A percentile compares a stretch with the other conserved stretches of the same genome.
Conservation (phyloP, 768 basidiomycete genomes). For the Xerocomellus dryophilus region DNA sequence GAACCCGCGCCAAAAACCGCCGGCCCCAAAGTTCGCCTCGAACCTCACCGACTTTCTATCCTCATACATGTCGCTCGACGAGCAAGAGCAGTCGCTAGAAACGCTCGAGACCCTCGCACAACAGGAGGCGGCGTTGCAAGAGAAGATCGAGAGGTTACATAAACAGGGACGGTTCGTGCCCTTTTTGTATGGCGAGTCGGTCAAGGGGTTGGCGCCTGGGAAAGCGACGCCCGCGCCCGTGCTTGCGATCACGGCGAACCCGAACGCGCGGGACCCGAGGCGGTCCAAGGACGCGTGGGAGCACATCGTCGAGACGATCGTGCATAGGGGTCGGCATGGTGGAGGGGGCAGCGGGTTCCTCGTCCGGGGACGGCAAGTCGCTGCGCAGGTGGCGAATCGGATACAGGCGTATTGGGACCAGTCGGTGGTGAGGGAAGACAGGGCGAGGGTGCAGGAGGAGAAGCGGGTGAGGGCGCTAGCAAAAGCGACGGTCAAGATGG, state of each 20-base stretch:
- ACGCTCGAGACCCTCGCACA: conserved; percentile 37
- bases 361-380: conserved; percentile 41
- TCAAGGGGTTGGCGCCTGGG: conserved; percentile 1
- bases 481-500: conserved; percentile 66
- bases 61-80: conserved; percentile 59
- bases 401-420: conserved; percentile 76
- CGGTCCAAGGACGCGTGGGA: conserved; percentile 54
- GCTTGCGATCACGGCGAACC: conserved; percentile 10
- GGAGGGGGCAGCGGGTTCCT: conserved; percentile 10
- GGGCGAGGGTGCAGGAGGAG: conserved; percentile 58
- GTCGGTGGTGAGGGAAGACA: conserved; percentile 59
- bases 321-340: conserved; percentile 22
- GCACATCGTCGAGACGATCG: conserved; percentile 48
- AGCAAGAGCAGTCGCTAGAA: conserved; percentile 44
- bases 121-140: conserved; percentile 43
- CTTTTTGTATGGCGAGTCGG: conserved; percentile 34
- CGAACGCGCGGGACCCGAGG: conserved; percentile 22
- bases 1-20: conserved; percentile 66
- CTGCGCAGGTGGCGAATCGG: conserved; percentile 56
- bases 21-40: conserved; percentile 45
- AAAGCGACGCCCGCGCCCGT: conserved; percentile 7
- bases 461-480: conserved; percentile 62
- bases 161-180: conserved; percentile 46
- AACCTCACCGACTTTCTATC: conserved; percentile 57
- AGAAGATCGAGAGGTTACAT: conserved; percentile 43